Evolutionary conservation across 2,329 filamentous ascomycete species (phyloP), one percentile per base, ranked within the genome.

Genomic region (Penicillium palitans): DNA sequence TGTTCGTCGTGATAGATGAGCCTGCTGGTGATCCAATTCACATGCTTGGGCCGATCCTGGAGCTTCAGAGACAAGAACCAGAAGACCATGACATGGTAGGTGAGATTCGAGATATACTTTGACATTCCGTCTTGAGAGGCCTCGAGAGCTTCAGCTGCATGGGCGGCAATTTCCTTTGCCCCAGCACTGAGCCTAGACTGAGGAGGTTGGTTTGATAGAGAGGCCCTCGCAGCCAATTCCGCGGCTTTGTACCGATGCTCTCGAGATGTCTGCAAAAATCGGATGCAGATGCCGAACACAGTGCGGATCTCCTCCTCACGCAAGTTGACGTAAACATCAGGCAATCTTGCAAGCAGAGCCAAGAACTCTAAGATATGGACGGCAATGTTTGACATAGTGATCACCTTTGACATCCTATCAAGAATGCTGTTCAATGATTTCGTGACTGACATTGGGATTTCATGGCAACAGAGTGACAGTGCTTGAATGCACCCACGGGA

Each of bases 311-410:
- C 93, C 42, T 96, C 91, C 66, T 96, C 89, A 52, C 90, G 85
- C 72, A 97, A 90, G 70, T 96, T 96, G 70, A 91, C 87, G 70
- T 93, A 96, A 1, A 97, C 83, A 60, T 91, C 85, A 10, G 90
- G 91, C 58, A 97, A 80, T 37, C 93, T 88, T 53, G 93, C 92
- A 29, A 99, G 83, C 50, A 91, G 89, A 10, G 91, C 90, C n/a
- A 99, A 80, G 69, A 99, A 98, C 70, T 99, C 95, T 50, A 99
- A 81, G 60, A 99, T 96, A 70, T 99, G 95, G 61, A 97, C 89
- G 10, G 93, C 92, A 37, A 97, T 89, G 57, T 93, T 87, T 7
- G 91, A 88, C 68, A 96, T 93, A 1, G 95, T 98, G 69, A 99
- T 96, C 69, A 97, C 96, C 67, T 93, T 91, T 1, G 93, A 89